Evolutionary conservation across 805 yeast species (phyloP).

Genomic region (Hanseniaspora guilliermondii): DNA sequence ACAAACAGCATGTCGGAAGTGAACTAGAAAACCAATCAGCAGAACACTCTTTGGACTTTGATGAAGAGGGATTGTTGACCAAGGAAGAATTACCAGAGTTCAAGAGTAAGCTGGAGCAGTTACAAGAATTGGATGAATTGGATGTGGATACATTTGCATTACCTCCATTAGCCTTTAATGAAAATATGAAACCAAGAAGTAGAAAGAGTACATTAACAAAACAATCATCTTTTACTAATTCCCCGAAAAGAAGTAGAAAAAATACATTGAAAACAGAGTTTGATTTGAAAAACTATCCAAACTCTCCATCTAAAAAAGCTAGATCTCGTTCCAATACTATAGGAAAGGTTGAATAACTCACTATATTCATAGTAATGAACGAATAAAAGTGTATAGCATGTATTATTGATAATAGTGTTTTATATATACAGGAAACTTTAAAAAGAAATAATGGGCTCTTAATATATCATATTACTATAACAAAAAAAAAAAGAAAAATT

Average conservation of each 20-base stretch:
- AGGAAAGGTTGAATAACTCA: background rate
- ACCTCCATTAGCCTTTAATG: slow-evolving; percentile 5
- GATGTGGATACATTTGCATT: slow-evolving; percentile 5
- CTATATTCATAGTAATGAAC: background rate
- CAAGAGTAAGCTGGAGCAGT: background rate
- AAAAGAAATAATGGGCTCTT: background rate
- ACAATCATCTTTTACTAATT: background rate
- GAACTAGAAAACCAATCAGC: slow-evolving; percentile 23
- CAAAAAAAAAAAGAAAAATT: background rate
- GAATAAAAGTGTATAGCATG: no score
- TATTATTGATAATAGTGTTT: background rate
- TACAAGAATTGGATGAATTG: background rate
- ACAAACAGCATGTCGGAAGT: slow-evolving; percentile 14
- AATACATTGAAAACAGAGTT: background rate
- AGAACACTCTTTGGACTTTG: background rate
- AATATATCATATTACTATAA: background rate
- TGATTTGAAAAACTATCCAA: background rate
- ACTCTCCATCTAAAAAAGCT: background rate
- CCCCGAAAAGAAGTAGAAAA: slow-evolving; percentile 1
- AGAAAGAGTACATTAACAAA: slow-evolving; percentile 10
- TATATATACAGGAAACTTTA: slow-evolving; percentile 1
- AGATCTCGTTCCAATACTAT: background rate
- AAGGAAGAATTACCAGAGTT: background rate
- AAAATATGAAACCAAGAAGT: slow-evolving; percentile 6
- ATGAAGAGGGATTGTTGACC: background rate